A percentile compares a stretch with the other conserved stretches of the same genome.
Conservation (phyloP, 306 rosid species). For the Lathyrus tuberosus region DNA sequence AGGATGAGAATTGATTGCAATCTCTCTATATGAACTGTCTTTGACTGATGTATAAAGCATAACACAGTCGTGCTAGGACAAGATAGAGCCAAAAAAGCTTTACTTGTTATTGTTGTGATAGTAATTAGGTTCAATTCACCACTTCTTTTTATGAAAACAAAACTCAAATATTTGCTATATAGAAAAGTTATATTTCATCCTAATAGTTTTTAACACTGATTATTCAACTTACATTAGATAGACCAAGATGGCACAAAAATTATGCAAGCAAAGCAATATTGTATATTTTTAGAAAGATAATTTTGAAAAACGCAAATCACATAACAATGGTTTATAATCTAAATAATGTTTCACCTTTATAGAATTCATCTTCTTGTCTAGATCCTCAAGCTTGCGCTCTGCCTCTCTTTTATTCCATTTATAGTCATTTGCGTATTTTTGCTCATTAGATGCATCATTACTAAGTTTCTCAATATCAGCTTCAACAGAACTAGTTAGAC, state of each 20-base stretch:
- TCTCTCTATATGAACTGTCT: not conserved
- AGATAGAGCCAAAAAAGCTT: conserved; percentile 7
- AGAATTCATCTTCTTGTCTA: conserved; percentile 45
- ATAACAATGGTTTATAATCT: conserved; percentile 17
- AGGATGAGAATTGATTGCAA: not conserved
- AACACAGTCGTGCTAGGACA: not conserved
- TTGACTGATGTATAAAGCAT: not conserved
- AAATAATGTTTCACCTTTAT: conserved; percentile 55
- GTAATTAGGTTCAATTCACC: not conserved
- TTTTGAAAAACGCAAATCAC: not conserved
- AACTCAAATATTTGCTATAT: not conserved
- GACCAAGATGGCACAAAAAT: conserved; percentile 8
- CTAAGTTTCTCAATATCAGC: conserved; percentile 53
- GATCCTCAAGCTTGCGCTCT: conserved; percentile 58
- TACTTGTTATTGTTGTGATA: not conserved
- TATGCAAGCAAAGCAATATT: not conserved
- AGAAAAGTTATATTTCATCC: conserved; percentile 4
- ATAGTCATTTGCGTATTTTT: conserved; percentile 45
- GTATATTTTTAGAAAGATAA: not conserved
- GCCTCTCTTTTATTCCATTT: conserved; percentile 62
- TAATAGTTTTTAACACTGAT: not conserved
- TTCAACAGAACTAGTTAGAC: conserved; percentile 74
- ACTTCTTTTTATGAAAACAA: not conserved
- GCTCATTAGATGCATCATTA: conserved; percentile 43
- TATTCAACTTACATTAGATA: conserved; percentile 5